Evolutionary conservation across 1,284 basidiomycete species (phyloP).

Genomic region (Gymnopus androsaceus): DNA sequence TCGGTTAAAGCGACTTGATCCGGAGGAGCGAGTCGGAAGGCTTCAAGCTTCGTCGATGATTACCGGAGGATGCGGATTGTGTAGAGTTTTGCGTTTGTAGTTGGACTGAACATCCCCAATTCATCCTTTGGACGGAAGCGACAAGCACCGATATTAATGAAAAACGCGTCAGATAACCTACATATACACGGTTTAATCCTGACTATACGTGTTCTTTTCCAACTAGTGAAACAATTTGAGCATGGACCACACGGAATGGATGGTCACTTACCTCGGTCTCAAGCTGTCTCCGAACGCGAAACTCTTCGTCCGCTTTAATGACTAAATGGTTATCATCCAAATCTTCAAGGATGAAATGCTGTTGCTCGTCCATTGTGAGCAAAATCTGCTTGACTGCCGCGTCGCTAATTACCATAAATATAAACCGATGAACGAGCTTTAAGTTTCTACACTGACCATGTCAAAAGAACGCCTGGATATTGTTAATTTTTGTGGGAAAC

Average conservation of each 20-base stretch:
- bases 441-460: conserved; percentile 53
- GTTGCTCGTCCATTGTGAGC: conserved; percentile 77
- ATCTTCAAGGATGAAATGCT: conserved; percentile 84
- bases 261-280: conserved; percentile 68
- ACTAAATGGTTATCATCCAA: conserved; percentile 84
- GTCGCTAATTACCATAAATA: conserved; percentile 55
- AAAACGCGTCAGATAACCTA: not conserved
- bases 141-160: not conserved
- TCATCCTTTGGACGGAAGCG: no score
- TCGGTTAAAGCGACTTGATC: no score
- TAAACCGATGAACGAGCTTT: not conserved
- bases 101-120: no score
- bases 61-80: no score
- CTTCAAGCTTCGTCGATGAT: no score
- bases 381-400: conserved; percentile 90
- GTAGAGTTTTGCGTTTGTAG: no score
- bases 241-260: not conserved
- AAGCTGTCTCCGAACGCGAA: conserved; percentile 68
- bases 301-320: conserved; percentile 81
- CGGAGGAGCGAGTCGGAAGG: no score
- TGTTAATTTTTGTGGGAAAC: not conserved
- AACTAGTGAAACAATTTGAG: conserved; percentile 33
- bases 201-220: conserved; percentile 50
- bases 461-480: conserved; percentile 64
- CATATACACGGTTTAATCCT: conserved; percentile 30